Evolutionary conservation across 148 eudicot genomes (phyloP).

Genomic region (Rhododendron griersonianum): DNA sequence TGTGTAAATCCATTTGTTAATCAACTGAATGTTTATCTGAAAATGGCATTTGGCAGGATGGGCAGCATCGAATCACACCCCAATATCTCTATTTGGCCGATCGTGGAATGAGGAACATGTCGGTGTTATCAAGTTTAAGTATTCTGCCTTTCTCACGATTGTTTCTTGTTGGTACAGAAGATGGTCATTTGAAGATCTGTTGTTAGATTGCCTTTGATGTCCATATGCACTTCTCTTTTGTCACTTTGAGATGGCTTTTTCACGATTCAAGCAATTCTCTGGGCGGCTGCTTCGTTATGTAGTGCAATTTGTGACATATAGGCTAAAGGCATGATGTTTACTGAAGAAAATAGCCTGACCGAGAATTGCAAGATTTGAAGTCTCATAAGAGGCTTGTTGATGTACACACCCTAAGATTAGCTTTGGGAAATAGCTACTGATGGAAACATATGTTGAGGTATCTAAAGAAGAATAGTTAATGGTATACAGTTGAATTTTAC

Average conservation of each 20-base stretch:
- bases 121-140: constrained; percentile 65
- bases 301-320: background rate
- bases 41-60: constrained; percentile 49
- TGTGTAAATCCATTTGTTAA: background rate
- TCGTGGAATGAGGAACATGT: constrained; percentile 73
- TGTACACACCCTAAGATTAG: background rate
- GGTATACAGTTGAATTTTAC: background rate
- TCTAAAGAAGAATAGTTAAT: background rate
- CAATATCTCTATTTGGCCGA: constrained; percentile 67
- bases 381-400: background rate
- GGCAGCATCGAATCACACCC: constrained; percentile 51
- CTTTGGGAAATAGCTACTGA: background rate
- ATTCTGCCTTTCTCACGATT: constrained; percentile 83
- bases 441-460: background rate
- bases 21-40: background rate
- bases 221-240: background rate
- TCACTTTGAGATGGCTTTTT: background rate
- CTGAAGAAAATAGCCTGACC: background rate
- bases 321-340: background rate
- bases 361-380: background rate
- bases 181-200: constrained; percentile 86
- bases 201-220: constrained; percentile 34
- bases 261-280: background rate
- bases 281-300: background rate
- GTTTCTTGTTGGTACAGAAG: constrained; percentile 92